These are phyloP conservation scores for Vaccinium macrocarpon DNA, from an alignment of 148 eudicot genomes.

Conservation along the genomic window DNA sequence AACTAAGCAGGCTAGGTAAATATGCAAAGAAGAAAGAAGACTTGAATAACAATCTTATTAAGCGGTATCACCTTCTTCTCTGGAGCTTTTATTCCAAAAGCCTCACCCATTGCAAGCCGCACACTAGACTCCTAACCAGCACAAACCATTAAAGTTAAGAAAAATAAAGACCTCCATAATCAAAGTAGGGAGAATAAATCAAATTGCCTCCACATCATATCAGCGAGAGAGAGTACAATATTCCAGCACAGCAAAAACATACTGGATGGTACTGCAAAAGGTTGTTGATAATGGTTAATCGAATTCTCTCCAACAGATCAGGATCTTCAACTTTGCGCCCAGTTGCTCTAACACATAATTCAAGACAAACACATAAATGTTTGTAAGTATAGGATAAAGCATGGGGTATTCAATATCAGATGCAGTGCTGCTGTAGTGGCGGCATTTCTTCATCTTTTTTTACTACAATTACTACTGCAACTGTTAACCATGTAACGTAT, in stretches of 20 bases:
- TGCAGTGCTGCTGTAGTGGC: neutral
- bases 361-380: conserved; percentile 15
- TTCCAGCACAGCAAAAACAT: conserved; percentile 33
- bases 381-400: neutral
- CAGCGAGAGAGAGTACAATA: neutral
- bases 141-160: conserved; percentile 2
- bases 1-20: neutral
- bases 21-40: neutral
- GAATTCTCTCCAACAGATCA: conserved; percentile 82
- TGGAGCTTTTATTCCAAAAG: conserved; percentile 86
- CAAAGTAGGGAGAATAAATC: neutral
- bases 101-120: conserved; percentile 96
- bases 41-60: neutral
- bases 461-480: neutral
- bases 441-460: neutral
- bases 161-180: conserved; percentile 8
- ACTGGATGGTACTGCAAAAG: conserved; percentile 94
- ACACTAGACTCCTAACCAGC: conserved; percentile 78
- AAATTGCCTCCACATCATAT: neutral
- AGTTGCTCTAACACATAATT: conserved; percentile 38
- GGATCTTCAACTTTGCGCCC: conserved; percentile 98
- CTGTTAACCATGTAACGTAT: neutral
- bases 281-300: conserved; percentile 87
- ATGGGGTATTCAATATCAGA: conserved; percentile 8
- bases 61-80: conserved; percentile 56